Conservation (phyloP, 1,284 basidiomycete genomes). For the Cystobasidiaceae sp. region DNA sequence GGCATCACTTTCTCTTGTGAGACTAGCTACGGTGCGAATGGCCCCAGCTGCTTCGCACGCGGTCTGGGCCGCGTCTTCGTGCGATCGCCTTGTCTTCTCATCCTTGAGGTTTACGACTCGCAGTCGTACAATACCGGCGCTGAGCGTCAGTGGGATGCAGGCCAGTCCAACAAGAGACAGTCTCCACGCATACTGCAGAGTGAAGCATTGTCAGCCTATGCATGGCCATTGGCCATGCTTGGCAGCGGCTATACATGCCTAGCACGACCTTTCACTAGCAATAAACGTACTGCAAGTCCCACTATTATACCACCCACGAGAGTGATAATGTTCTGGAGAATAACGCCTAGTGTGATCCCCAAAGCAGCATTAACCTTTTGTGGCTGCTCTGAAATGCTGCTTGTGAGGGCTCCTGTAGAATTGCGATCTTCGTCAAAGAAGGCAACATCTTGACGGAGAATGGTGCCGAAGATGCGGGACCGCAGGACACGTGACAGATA, state of each 20-base stretch:
- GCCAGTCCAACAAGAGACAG: conserved; percentile 27
- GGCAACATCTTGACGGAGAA: conserved; percentile 46
- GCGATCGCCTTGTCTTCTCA: background rate
- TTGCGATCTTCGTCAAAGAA: conserved; percentile 47
- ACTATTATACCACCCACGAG: conserved; percentile 71
- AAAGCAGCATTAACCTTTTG: conserved; percentile 69
- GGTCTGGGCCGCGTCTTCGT: conserved; percentile 61
- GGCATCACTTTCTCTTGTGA: background rate
- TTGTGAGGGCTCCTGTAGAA: conserved; percentile 69
- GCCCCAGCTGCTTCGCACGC: conserved; percentile 85
- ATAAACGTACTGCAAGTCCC: conserved; percentile 54
- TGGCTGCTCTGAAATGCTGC: conserved; percentile 76
- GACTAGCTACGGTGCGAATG: conserved; percentile 83
- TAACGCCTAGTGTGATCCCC: no score
- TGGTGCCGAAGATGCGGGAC: conserved; percentile 42
- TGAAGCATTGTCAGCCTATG: background rate
- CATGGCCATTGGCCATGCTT: background rate
- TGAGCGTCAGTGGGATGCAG: conserved; percentile 20
- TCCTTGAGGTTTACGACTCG: conserved; percentile 18
- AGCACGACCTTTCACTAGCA: no score
- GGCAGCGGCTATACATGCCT: no score
- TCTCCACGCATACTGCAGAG: conserved; percentile 23
- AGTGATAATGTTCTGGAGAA: conserved; percentile 72
- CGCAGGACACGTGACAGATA: conserved; percentile 45
- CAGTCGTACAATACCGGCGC: conserved; percentile 14